Base-by-base conservation (phyloP, 768 basidiomycete genomes). In the Holtermannia corniformis region DNA sequence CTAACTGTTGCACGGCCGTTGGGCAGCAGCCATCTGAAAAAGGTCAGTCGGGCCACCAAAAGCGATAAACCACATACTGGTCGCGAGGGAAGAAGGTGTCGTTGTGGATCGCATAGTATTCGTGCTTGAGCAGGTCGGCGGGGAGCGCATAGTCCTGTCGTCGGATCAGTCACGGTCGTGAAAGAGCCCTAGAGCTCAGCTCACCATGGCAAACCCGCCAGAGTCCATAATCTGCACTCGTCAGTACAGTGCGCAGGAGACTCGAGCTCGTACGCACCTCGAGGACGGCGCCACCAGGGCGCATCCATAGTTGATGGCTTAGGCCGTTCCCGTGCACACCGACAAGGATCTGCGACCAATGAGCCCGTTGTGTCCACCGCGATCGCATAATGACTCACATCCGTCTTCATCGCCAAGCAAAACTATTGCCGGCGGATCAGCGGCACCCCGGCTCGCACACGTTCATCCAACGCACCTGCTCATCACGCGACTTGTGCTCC, bases 101-200 rank as follows among this genome's bases (percentile, higher is more conserved):
- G 28, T 61, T 52, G 42, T 64, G 65, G 26, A 63, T 57, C 4
- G 60, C 52, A 42, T 62, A 58, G 51, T 67, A 61, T 23, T 67
- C 60, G 50, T 67, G 65, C 24, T 55, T 26, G 58, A 63, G 62
- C 16, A 64, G 47, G 25, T 62, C 54, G n/a, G 58, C 65, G 4
- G 58, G 32, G 4, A 52, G 56, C 19, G 56, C 56, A 47, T 66
- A 66, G 50, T 63, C 64, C 64, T 65, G 47, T 25, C n/a, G 5
- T 16, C 19, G 37, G 27, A 40, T 21, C n/a, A 16, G 41, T 23
- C 20, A 41, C 13, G 25, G 12, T 47, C 19, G 28, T 4, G 40
- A n/a, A n/a, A n/a, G 21, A 51, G 20, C 5, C 25, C 21, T 43
- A 43, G 20, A 27, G 26, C 16, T 46, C 7, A 14, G 55, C 61